Evolutionary conservation across 768 basidiomycete genomes (phyloP).

Genomic region (Roridomyces roridus): DNA sequence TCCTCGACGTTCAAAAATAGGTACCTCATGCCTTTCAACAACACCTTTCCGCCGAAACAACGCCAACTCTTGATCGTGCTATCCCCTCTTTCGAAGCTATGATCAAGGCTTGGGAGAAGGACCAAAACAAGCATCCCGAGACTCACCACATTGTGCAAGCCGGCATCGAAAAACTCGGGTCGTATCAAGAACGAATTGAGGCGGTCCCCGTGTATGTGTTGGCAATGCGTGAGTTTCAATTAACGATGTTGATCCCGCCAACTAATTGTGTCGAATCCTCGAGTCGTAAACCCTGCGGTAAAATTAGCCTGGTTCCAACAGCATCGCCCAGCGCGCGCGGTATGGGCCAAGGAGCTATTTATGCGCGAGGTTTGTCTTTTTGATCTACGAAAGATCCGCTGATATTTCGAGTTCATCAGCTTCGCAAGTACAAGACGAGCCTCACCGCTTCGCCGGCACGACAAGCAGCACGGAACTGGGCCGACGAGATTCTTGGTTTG

Average conservation of each 20-base stretch:
- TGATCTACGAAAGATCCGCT: not conserved
- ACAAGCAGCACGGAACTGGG: not conserved
- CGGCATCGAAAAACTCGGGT: slow-evolving; percentile 16
- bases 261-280: no score
- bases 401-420: not conserved
- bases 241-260: no score
- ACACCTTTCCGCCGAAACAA: slow-evolving; percentile 19
- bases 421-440: not conserved
- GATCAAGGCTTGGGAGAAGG: slow-evolving; percentile 12
- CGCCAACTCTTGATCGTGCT: slow-evolving; percentile 19
- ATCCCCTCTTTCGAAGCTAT: slow-evolving; percentile 23
- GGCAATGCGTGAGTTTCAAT: slow-evolving; percentile 3
- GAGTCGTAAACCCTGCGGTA: slow-evolving; percentile 20
- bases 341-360: not conserved
- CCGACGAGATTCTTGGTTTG: slow-evolving; percentile 8
- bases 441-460: slow-evolving; percentile 3
- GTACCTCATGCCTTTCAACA: slow-evolving; percentile 32
- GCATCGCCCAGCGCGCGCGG: not conserved
- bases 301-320: slow-evolving; percentile 12
- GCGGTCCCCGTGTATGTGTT: not conserved
- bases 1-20: slow-evolving; percentile 11
- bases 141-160: slow-evolving; percentile 9
- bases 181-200: slow-evolving; percentile 9
- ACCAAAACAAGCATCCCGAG: slow-evolving; percentile 1
- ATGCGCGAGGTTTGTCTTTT: not conserved